Evolutionary conservation across 352 stramenopile genomes (phyloP).

Genomic region (Pythium biforme): DNA sequence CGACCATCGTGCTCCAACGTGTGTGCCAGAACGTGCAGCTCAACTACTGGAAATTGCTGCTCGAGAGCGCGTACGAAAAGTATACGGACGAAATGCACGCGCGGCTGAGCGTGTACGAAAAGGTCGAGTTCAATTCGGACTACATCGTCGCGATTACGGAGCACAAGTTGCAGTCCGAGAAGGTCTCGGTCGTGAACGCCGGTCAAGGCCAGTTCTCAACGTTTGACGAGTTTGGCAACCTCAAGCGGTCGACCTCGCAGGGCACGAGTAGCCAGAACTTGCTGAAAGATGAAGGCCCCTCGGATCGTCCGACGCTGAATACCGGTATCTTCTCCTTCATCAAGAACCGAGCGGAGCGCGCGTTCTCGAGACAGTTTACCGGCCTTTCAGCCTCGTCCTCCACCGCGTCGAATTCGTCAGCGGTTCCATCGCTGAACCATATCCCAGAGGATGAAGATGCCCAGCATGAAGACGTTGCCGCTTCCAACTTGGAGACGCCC

Average conservation of each 20-base stretch:
- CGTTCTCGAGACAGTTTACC: slow-evolving; percentile 69
- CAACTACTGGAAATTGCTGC: slow-evolving; percentile 62
- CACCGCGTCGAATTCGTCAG: not conserved
- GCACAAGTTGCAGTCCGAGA: slow-evolving; percentile 54
- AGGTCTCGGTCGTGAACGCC: slow-evolving; percentile 49
- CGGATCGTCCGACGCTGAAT: slow-evolving; percentile 38
- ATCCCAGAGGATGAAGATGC: slow-evolving; percentile 51
- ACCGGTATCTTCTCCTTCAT: slow-evolving; percentile 75
- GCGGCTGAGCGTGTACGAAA: slow-evolving; percentile 58
- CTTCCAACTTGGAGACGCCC: slow-evolving; percentile 29
- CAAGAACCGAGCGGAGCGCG: slow-evolving; percentile 64
- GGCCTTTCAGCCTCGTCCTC: slow-evolving; percentile 21
- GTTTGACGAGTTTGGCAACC: slow-evolving; percentile 81
- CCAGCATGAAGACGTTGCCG: slow-evolving; percentile 28
- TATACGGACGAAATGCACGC: slow-evolving; percentile 67
- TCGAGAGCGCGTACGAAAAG: slow-evolving; percentile 48
- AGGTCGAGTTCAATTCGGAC: slow-evolving; percentile 46
- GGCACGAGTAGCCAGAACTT: slow-evolving; percentile 9
- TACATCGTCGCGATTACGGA: slow-evolving; percentile 76
- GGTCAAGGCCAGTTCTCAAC: slow-evolving; percentile 61
- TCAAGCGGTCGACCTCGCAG: slow-evolving; percentile 49
- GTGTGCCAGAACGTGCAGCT: slow-evolving; percentile 60
- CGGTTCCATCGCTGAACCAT: slow-evolving; percentile 25
- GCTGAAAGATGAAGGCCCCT: slow-evolving; percentile 4
- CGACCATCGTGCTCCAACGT: slow-evolving; percentile 51